Base-by-base conservation (phyloP, 805 yeast genomes). In the Metschnikowia matae region DNA sequence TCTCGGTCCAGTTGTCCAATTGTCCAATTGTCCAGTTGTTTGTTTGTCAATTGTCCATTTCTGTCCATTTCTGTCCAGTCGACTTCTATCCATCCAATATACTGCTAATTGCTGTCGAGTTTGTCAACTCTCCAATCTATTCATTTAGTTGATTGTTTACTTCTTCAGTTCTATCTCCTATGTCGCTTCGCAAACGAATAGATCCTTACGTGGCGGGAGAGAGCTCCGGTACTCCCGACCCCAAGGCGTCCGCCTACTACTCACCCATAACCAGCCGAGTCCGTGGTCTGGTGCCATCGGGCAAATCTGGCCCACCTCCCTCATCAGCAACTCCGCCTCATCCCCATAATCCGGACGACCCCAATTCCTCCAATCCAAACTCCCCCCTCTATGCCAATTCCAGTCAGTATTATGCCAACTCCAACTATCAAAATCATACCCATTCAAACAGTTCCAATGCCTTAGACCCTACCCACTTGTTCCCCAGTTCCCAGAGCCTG, bases 261-360 rank as follows among this genome's bases (percentile, higher is more conserved):
- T 48, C 53, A 39, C 61, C 61, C 15, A 51, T 55, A 14, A 46
- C 44, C 33, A 35, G 26, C 36, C 34, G 40, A 14, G 35, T 26
- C 1, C 44, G 44, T 26, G 41, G 31, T 17, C 54, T 34, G 32
- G 35, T 51, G 48, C 44, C 41, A 10, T 7, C 62, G 59, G 68
- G 62, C 62, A 54, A 57, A 61, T 56, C 62, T 57, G 50, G 54
- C 59, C n/a, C 52, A 56, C 44, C 66, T 60, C 41, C 49, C 48
- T 58, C 31, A 53, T 55, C 21, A 11, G 34, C 58, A 66, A 26
- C 58, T 47, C 40, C 55, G 62, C 39, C 37, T 7, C 8, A 57
- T 53, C 51, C 71, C 11, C 29, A 26, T 26, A 8, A n/a, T n/a
- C n/a, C 29, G 29, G 29, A 26, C 29, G 29, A 26, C 29, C 29